phyloP scores from a whole-genome alignment of 192 early-diverging fungal genomes.

The Entomortierella beljakovae region DNA sequence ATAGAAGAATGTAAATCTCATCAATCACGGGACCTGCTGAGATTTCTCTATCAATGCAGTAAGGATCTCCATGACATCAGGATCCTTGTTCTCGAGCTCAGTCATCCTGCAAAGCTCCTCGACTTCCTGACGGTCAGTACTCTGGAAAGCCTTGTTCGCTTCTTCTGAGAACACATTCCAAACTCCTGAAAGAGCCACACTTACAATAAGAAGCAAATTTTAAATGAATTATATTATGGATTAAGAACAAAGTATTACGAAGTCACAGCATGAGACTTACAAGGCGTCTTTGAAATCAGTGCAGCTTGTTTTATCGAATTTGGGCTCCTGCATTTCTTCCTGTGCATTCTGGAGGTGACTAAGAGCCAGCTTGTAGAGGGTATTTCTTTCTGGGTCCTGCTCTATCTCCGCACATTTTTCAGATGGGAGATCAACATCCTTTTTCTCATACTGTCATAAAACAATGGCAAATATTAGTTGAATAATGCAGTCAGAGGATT shows the following conservation, averaged over 20 bases:
- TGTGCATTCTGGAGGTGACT: slow-evolving; percentile 22
- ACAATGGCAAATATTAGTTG: slow-evolving; percentile 8
- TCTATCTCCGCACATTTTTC: slow-evolving; percentile 14
- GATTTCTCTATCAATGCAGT: slow-evolving; percentile 5
- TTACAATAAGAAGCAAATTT: slow-evolving; percentile 4
- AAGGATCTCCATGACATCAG: slow-evolving; percentile 5
- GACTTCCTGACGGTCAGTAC: slow-evolving; percentile 1
- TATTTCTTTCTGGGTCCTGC: slow-evolving; percentile 21
- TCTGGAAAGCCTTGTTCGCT: slow-evolving; percentile 13
- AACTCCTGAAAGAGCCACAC: slow-evolving; percentile 19
- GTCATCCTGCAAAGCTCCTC: slow-evolving; percentile 17
- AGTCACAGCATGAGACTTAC: slow-evolving; percentile 9
- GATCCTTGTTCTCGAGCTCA: slow-evolving; percentile 16
- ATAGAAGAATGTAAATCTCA: not conserved
- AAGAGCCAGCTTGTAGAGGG: slow-evolving; percentile 17
- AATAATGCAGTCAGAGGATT: slow-evolving; percentile 1
- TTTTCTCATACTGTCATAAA: slow-evolving; percentile 27
- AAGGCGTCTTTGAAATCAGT: slow-evolving; percentile 5
- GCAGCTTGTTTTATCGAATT: slow-evolving; percentile 10
- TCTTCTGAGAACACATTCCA: slow-evolving; percentile 18
- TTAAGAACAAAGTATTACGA: not conserved
- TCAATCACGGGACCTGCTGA: slow-evolving; percentile 8
- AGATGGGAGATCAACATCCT: slow-evolving; percentile 19
- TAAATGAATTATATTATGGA: not conserved
- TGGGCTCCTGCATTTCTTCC: slow-evolving; percentile 6